A percentile compares a stretch with the other conserved stretches of the same genome.
These are phyloP conservation scores for Toxicodendron radicans DNA, from an alignment of 345 rosid species.

Conservation along the genomic window DNA sequence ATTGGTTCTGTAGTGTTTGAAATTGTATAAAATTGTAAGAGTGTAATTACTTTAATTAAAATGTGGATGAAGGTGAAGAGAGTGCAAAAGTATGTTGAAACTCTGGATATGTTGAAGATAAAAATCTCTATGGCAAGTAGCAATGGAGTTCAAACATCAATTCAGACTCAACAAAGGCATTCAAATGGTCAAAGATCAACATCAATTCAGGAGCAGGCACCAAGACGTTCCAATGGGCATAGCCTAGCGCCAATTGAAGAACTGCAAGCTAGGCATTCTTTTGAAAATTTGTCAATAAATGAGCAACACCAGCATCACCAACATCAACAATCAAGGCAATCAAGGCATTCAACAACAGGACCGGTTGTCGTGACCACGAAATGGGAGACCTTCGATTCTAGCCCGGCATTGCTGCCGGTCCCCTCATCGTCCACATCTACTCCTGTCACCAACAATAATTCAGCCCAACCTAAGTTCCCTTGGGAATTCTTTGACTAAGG, in stretches of 20 bases:
- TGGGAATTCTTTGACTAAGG: slow-evolving; percentile 89
- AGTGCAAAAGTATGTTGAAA: slow-evolving; percentile 92
- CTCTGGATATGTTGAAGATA: slow-evolving; percentile 79
- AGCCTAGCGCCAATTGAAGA: slow-evolving; percentile 44
- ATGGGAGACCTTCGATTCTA: slow-evolving; percentile 93
- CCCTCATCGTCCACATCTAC: slow-evolving; percentile 33
- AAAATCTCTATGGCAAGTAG: slow-evolving; percentile 56
- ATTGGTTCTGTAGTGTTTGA: not conserved
- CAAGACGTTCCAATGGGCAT: slow-evolving; percentile 40
- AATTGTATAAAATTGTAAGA: not conserved
- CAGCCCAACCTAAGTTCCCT: slow-evolving; percentile 64
- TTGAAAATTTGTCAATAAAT: slow-evolving; percentile 45
- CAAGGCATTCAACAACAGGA: slow-evolving; percentile 48
- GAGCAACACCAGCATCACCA: slow-evolving; percentile 39
- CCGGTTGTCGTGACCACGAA: slow-evolving; percentile 68
- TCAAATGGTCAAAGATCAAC: slow-evolving; percentile 37
- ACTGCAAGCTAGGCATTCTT: slow-evolving; percentile 35
- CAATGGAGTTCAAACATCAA: slow-evolving; percentile 41
- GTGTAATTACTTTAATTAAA: not conserved
- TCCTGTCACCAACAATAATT: slow-evolving; percentile 27
- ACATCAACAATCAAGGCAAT: slow-evolving; percentile 36
- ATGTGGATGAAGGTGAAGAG: slow-evolving; percentile 64
- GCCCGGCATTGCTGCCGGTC: slow-evolving; percentile 36
- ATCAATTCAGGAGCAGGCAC: slow-evolving; percentile 30
- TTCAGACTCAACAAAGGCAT: slow-evolving; percentile 37